Evolutionary conservation across 257 asterid species (phyloP).

Genomic region (Verbena officinalis): DNA sequence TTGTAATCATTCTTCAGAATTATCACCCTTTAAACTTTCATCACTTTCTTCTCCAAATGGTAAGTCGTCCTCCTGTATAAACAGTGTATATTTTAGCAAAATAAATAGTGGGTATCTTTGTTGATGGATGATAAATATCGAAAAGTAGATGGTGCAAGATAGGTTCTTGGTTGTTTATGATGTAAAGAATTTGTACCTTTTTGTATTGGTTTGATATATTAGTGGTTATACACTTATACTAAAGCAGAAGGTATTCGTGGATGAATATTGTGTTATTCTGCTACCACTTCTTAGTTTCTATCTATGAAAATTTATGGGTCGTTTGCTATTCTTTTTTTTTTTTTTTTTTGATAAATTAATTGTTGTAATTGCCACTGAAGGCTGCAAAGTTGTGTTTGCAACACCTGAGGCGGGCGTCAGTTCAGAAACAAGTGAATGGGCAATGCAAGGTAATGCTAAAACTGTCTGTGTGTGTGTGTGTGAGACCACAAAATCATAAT

Average conservation of each 20-base stretch:
- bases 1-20: conserved; percentile 20
- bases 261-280: too few relatives aligned
- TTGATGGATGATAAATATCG: background rate
- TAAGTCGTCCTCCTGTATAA: conserved; percentile 5
- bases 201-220: conserved; percentile 9
- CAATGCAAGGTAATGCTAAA: conserved; percentile 69
- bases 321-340: too few relatives aligned
- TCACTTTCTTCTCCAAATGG: conserved; percentile 30
- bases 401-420: conserved; percentile 69
- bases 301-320: too few relatives aligned
- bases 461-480: conserved; percentile 11
- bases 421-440: conserved; percentile 83
- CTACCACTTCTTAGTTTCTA: too few relatives aligned
- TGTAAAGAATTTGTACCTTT: conserved; percentile 5
- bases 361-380: conserved; percentile 44
- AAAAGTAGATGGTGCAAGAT: background rate
- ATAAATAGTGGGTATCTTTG: background rate
- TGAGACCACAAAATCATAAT: conserved; percentile 20
- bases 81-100: background rate
- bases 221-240: conserved; percentile 18
- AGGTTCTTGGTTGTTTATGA: background rate
- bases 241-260: too few relatives aligned
- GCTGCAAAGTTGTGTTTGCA: conserved; percentile 50
- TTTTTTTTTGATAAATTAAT: conserved; percentile 17
- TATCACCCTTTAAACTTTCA: conserved; percentile 29